Evolutionary conservation across 2,329 filamentous ascomycete species (phyloP), one percentile per base, ranked within the genome.

Genomic region (Talaromyces sp.): DNA sequence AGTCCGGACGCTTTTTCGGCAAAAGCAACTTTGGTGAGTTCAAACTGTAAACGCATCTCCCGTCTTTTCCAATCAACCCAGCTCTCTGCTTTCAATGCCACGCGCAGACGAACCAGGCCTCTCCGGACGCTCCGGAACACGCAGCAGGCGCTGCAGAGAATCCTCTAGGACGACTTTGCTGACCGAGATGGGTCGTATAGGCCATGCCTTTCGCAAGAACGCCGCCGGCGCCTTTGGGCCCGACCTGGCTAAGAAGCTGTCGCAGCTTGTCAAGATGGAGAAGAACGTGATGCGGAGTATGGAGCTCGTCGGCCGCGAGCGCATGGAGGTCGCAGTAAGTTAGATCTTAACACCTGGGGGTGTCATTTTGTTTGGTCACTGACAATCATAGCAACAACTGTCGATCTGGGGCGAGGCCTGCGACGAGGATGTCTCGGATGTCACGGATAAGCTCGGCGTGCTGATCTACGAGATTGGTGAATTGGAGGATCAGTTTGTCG

Each of bases 261-360:
- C 93, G 47, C 91, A 96, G 81, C 86, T 99, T 59, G 95, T 99
- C 66, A 99, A 99, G 87, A 99, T 99, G 95, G 95, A 99, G 82
- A 99, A 99, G 88, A 98, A 99, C 75, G 91, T 97, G 61, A 99
- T 99, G 95, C 92, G 95, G 78, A 97, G 92, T 76, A 88, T 98
- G 84, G 95, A 99, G 76, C 85, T 92, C 56, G 95, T 98, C 59
- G 92, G 92, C 53, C 89, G 92, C 73, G 95, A 99, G 83, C 89
- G 95, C 70, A 98, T 98, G 92, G 95, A 98, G 72, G 94, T 97
- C 68, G 95, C 95, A 73, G 92, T 96, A 90, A 23, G 23, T 23
- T 23, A 23, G 2, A 23, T 2, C 23, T 1, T 23, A 23, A 23
- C 23, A 23, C 23, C 2, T 23, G 23, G 23, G 23, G 23, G 2